Evolutionary conservation across 2,329 filamentous ascomycete species (phyloP), one percentile per base, ranked within the genome.

Genomic region (Triangularia setosa): DNA sequence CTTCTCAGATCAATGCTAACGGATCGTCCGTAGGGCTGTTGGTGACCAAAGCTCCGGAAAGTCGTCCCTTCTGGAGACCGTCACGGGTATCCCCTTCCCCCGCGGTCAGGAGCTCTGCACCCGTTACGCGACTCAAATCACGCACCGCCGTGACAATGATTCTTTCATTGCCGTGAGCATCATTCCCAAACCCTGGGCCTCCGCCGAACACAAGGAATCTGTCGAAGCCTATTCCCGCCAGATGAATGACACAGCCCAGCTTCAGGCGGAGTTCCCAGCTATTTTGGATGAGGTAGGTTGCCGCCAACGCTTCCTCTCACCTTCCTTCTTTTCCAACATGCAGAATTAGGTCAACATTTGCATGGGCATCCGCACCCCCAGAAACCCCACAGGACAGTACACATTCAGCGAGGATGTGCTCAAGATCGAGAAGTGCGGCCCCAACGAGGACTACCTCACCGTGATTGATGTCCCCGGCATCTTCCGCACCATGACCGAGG

Each of bases 31-130:
- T 14, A 40, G 33, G 35, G 91, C 93, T 7, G 91, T 94, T 9
- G 92, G 92, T 65, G 92, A 91, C 69, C 92, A 95, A 73, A 93
- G 90, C 0, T 92, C 91, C 53, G 92, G 92, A 72, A 96, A 96
- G 80, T 92, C 89, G 75, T 94, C 91, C 1, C 89, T 95, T 18
- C 79, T 95, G 28, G 91, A 95, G 73, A 93, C 78, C 18, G 66
- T 84, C 33, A 84, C 81, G 0, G 79, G 79, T 0, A 80, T 84
- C 33, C 76, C 77, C 0, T 82, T 84, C 48, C 81, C 82, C 4
- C 76, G 79, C 1, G 75, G 70, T 0, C 74, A 75, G 0, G 79
- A 75, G 0, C 76, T 83, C 1, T 83, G 82, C 55, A 84, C 82
- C 0, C 76, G 82, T 0, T 81, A 82, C 54, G 81, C 78, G 0